Evolutionary conservation across 108 stramenopile genomes (phyloP).

Genomic region (Craspedostauros australis): DNA sequence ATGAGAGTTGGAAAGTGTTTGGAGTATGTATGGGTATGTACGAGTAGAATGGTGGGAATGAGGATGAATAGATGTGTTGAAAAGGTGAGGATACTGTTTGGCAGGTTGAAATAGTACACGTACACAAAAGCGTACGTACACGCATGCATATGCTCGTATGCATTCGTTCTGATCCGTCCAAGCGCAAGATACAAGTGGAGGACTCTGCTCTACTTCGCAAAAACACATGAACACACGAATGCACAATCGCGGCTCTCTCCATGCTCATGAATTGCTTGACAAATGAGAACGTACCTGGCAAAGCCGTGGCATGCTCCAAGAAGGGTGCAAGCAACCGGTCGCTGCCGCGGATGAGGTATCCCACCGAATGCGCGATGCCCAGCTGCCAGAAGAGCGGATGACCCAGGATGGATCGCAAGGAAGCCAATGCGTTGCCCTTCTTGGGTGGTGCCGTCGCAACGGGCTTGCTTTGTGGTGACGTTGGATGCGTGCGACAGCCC

Average conservation of each 20-base stretch:
- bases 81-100: neutral
- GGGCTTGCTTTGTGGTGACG: too few species aligned
- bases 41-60: neutral
- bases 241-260: too few species aligned
- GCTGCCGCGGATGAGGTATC: conserved; percentile 19
- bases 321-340: conserved; percentile 40
- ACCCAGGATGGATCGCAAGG: conserved; percentile 15
- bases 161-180: neutral
- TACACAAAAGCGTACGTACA: too few species aligned
- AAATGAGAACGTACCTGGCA: conserved; percentile 23
- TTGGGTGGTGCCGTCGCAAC: neutral
- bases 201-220: too few species aligned
- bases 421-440: neutral
- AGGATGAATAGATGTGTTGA: neutral
- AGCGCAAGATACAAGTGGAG: too few species aligned
- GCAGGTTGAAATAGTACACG: neutral
- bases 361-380: conserved; percentile 32
- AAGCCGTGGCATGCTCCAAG: conserved; percentile 19
- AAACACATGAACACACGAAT: too few species aligned
- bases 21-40: too few species aligned
- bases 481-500: neutral
- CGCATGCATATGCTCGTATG: neutral
- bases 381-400: conserved; percentile 36
- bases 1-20: too few species aligned
- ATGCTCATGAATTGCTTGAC: neutral